These are phyloP conservation scores for Triadica sebifera DNA, from an alignment of 345 rosid genomes.

Conservation along the genomic window DNA sequence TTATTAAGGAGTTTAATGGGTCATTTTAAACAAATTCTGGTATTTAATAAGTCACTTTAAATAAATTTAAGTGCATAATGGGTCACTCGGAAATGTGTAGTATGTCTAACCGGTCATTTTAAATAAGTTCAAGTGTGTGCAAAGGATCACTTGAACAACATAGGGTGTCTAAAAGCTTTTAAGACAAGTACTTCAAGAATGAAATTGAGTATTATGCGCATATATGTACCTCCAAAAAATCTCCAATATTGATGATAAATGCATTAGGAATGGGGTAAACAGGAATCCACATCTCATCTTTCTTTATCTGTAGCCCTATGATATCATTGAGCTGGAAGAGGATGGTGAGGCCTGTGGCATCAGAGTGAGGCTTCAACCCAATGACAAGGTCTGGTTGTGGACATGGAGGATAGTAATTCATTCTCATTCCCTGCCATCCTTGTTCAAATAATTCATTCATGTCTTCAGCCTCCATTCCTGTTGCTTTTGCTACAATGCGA, in stretches of 20 bases:
- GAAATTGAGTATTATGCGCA: too few relatives aligned
- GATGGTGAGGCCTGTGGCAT: conserved; percentile 22
- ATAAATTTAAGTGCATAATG: too few relatives aligned
- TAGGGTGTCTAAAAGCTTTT: too few relatives aligned
- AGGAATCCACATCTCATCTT: conserved; percentile 17
- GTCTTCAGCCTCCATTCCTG: conserved; percentile 17
- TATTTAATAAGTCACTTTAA: too few relatives aligned
- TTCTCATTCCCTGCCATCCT: conserved; percentile 20
- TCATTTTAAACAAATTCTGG: too few relatives aligned
- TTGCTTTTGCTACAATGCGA: conserved; percentile 7
- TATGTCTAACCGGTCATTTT: too few relatives aligned
- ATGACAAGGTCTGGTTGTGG: conserved; percentile 26
- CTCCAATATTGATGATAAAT: conserved; percentile 24
- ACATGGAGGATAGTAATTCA: conserved; percentile 27
- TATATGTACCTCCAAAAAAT: conserved; percentile 13
- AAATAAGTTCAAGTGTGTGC: too few relatives aligned
- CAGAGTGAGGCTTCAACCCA: conserved; percentile 19
- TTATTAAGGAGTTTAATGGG: too few relatives aligned
- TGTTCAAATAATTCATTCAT: conserved; percentile 14
- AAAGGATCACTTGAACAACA: too few relatives aligned
- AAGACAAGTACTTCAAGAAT: too few relatives aligned
- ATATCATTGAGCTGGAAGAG: conserved; percentile 13
- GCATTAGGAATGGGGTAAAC: conserved; percentile 21
- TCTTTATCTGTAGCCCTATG: conserved; percentile 13
- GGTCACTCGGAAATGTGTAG: too few relatives aligned